Conservation (phyloP, 495 filamentous ascomycete genomes). For the Cercophora sp. region DNA sequence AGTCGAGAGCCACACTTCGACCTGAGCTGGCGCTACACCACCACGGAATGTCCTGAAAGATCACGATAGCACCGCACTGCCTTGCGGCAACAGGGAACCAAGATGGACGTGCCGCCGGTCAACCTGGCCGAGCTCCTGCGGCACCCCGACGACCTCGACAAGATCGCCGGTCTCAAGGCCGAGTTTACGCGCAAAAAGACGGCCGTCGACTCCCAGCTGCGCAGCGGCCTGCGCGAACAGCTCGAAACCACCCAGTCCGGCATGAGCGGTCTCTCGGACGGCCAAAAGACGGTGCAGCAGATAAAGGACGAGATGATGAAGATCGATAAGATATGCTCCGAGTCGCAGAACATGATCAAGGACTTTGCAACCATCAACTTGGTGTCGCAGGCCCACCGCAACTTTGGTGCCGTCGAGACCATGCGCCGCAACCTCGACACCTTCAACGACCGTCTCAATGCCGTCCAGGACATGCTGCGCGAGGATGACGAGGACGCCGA, state of each 20-base stretch:
- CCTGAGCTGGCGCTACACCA: background rate
- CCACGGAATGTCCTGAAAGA: slow-evolving; percentile 22
- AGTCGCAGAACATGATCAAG: slow-evolving; percentile 90
- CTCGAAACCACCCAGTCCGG: slow-evolving; percentile 87
- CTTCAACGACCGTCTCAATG: slow-evolving; percentile 71
- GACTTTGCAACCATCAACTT: slow-evolving; percentile 97
- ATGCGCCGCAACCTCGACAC: slow-evolving; percentile 87
- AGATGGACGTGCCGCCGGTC: slow-evolving; percentile 54
- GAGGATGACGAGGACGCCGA: slow-evolving; percentile 81
- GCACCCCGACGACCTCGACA: slow-evolving; percentile 87
- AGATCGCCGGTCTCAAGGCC: slow-evolving; percentile 81
- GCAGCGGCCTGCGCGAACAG: slow-evolving; percentile 81
- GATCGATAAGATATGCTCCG: slow-evolving; percentile 95
- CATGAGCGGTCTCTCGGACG: slow-evolving; percentile 80
- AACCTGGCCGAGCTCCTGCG: slow-evolving; percentile 72
- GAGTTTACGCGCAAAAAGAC: slow-evolving; percentile 95
- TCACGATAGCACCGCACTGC: slow-evolving; percentile 2
- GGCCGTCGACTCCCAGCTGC: slow-evolving; percentile 83
- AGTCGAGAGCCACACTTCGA: background rate
- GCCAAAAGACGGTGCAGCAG: slow-evolving; percentile 77
- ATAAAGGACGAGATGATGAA: slow-evolving; percentile 98
- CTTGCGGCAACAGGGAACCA: slow-evolving; percentile 12
- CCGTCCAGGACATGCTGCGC: slow-evolving; percentile 67
- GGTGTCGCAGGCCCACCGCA: slow-evolving; percentile 87
- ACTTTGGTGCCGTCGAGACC: slow-evolving; percentile 84